These are phyloP conservation scores for Neofusicoccum parvum DNA, from an alignment of 2,329 filamentous ascomycete genomes.

Conservation along the genomic window DNA sequence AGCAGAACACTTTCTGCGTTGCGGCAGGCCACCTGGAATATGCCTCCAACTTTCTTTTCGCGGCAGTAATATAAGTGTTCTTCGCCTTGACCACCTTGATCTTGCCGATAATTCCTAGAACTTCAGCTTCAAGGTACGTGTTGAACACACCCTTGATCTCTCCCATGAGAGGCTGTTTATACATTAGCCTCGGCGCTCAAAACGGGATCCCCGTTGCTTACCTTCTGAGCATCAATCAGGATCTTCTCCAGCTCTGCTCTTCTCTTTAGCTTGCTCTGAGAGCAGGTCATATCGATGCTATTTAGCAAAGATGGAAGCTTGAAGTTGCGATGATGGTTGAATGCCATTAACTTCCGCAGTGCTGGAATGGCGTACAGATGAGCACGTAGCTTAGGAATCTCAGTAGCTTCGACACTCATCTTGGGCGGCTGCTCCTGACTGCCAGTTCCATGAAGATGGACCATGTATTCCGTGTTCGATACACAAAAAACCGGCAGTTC, in stretches of 20 bases:
- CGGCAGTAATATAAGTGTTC: too few species aligned
- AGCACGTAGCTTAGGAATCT: slow-evolving; percentile 25
- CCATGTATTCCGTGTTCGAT: slow-evolving; percentile 27
- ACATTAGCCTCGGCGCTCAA: too few species aligned
- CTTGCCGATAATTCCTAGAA: too few species aligned
- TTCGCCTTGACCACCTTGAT: too few species aligned
- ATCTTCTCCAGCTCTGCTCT: slow-evolving; percentile 23
- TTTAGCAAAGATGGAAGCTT: slow-evolving; percentile 22
- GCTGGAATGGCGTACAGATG: slow-evolving; percentile 26
- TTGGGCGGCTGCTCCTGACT: background rate
- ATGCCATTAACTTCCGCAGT: slow-evolving; percentile 18
- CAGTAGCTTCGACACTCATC: slow-evolving; percentile 24
- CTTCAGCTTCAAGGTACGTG: too few species aligned
- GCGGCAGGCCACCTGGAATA: too few species aligned
- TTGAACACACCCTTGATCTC: too few species aligned
- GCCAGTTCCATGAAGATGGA: slow-evolving; percentile 22
- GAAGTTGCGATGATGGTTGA: slow-evolving; percentile 20
- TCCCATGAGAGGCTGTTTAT: too few species aligned
- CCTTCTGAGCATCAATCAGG: background rate
- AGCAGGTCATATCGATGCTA: slow-evolving; percentile 28
- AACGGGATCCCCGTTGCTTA: background rate
- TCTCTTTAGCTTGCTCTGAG: slow-evolving; percentile 23
- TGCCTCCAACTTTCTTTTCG: too few species aligned
- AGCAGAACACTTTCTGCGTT: background rate
- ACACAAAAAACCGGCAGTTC: slow-evolving; percentile 27